Conservation (phyloP, 768 basidiomycete species). For the Rhodotorula graminis region DNA sequence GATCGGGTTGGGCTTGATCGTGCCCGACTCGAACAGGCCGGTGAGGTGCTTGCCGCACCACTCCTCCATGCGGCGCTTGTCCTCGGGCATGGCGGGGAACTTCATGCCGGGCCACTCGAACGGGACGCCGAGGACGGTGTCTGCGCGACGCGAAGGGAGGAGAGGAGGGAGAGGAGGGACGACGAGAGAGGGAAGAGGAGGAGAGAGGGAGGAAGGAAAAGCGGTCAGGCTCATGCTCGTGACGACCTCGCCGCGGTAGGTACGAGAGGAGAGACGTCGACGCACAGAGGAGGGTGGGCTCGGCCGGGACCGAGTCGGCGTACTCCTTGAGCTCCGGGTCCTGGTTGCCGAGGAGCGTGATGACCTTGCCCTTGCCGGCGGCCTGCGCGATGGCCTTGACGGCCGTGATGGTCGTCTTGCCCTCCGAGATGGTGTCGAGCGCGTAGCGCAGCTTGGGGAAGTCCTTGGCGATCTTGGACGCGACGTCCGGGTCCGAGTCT, state of each 20-base stretch:
- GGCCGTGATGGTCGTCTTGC: constrained; percentile 15
- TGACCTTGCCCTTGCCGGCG: constrained; percentile 20
- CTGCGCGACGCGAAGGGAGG: not conserved
- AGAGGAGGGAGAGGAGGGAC: no score
- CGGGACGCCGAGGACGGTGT: constrained; percentile 18
- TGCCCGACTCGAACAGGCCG: constrained; percentile 20
- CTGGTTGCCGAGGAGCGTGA: constrained; percentile 17
- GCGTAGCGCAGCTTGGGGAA: constrained; percentile 27
- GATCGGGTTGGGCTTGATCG: constrained; percentile 35
- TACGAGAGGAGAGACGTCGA: not conserved
- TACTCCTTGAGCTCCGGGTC: constrained; percentile 8
- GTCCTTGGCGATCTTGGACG: constrained; percentile 33
- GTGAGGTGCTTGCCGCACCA: constrained; percentile 21
- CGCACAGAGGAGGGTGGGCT: constrained; percentile 21
- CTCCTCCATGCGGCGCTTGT: constrained; percentile 9
- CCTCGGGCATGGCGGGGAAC: constrained; percentile 16
- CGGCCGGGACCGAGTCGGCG: not conserved
- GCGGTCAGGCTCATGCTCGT: no score
- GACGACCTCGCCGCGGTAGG: not conserved
- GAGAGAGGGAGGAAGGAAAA: not conserved
- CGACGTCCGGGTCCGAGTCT: constrained; percentile 31
- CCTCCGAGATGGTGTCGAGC: constrained; percentile 36
- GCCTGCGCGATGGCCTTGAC: constrained; percentile 13
- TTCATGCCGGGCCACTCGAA: constrained; percentile 13
- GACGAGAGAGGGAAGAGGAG: no score